Base-by-base conservation (phyloP, 2,329 filamentous ascomycete species). In the Hypocrella siamensis region DNA sequence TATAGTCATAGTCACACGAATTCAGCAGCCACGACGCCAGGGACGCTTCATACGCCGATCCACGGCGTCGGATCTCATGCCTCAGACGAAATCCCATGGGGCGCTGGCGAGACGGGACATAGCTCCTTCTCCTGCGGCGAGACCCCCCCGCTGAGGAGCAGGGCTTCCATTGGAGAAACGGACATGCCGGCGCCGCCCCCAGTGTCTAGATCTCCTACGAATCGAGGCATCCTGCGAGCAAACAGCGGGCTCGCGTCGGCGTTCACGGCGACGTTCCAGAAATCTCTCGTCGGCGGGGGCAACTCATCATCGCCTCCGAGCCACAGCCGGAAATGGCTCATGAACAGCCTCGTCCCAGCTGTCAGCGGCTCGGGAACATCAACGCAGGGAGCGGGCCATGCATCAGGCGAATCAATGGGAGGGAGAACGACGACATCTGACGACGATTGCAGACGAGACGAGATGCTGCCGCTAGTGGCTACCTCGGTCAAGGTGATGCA, bases 41-140 rank as follows among this genome's bases (percentile, higher is more conserved):
- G 66, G 38, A 63, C 63, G n/a, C 51, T 63, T 14, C 63, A 69
- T 35, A 71, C 70, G 6, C 67, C 72, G 3, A 48, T 67, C 17
- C 54, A 65, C 18, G 61, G 69, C 31, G 63, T 65, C 26, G 65
- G 65, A 26, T 70, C 72, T 3, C 61, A 67, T 27, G 62, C 60
- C n/a, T 72, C 70, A 1, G 70, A 73, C 2, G 68, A 70, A 17
- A 52, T 56, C 1, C 40, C 57, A 3, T 71, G 67, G 63, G 52
- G 53, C 17, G n/a, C n/a, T n/a, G 65, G 62, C 27, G 70, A 75
- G 32, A 58, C 64, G 10, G 63, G 56, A 6, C 67, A 65, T 1
- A 65, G 67, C 36, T 74, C 71, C 2, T 73, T 69, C 42, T 75
- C 71, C 0, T 70, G 63, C 37, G 70, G 70, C 18, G 70, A 76